Percentiles rank a stretch among this genome's conserved stretches.
These are phyloP conservation scores for Pseudozyma tsukubaensis DNA, from an alignment of 1,284 basidiomycete species.

Conservation along the genomic window DNA sequence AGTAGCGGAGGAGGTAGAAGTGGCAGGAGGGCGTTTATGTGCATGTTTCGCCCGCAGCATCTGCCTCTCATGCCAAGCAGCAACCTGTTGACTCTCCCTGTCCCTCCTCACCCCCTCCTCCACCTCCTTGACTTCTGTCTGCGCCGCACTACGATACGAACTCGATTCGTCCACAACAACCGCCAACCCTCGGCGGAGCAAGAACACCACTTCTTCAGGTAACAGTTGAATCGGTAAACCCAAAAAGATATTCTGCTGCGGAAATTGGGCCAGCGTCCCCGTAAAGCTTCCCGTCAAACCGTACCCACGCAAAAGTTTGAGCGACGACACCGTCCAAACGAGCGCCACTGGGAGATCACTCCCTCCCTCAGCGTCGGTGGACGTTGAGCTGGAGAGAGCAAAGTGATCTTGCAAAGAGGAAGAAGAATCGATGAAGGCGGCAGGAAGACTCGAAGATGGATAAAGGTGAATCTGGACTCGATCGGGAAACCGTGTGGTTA, in stretches of 20 bases:
- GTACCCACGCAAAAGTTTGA: constrained; percentile 71
- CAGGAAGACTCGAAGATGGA: constrained; percentile 8
- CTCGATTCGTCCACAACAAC: constrained; percentile 27
- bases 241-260: constrained; percentile 96
- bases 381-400: background rate
- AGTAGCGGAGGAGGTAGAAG: background rate
- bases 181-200: constrained; percentile 80
- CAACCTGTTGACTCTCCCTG: constrained; percentile 74
- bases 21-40: constrained; percentile 31
- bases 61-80: constrained; percentile 23
- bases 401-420: background rate
- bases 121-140: background rate
- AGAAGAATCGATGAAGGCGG: background rate
- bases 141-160: constrained; percentile 9
- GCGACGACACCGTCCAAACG: constrained; percentile 39
- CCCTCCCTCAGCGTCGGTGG: no score
- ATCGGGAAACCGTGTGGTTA: constrained; percentile 5
- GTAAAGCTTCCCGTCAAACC: constrained; percentile 84
- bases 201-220: constrained; percentile 89
- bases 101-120: constrained; percentile 49
- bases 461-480: constrained; percentile 40
- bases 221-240: constrained; percentile 88
- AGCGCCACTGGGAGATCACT: constrained; percentile 15
- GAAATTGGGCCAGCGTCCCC: constrained; percentile 91
- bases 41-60: constrained; percentile 69